These are phyloP conservation scores for Colletotrichum karsti DNA, from an alignment of 2,329 filamentous ascomycete genomes.

Conservation along the genomic window DNA sequence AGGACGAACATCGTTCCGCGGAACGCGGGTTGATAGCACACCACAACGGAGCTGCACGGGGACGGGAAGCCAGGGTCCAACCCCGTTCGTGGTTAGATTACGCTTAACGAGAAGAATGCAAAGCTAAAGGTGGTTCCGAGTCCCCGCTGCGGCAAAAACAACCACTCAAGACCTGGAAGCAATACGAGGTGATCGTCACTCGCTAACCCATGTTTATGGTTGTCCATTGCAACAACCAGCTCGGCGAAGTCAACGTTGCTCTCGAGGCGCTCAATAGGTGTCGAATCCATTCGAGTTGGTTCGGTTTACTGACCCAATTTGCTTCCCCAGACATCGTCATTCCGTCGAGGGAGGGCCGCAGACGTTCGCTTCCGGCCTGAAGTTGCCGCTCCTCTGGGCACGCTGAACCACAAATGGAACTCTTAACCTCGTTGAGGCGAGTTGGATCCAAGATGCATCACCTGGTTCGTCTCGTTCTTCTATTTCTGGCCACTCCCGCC, in stretches of 20 bases:
- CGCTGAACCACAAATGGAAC: neutral
- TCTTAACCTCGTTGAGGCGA: neutral
- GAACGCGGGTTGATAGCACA: neutral
- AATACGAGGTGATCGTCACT: slow-evolving; percentile 24
- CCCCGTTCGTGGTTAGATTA: neutral
- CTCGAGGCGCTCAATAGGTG: neutral
- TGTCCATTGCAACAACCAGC: neutral
- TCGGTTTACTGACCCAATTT: neutral
- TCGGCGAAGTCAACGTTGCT: neutral
- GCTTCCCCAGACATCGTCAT: neutral
- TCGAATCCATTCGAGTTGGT: neutral
- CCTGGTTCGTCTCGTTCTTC: neutral
- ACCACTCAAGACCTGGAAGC: neutral
- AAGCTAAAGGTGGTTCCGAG: neutral
- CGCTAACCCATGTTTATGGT: neutral
- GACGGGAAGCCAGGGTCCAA: neutral
- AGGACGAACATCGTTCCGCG: neutral
- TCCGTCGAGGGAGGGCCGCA: no score
- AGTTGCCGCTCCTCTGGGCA: neutral
- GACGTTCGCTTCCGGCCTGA: neutral
- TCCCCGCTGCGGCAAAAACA: slow-evolving; percentile 6
- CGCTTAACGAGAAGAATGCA: neutral
- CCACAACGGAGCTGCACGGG: neutral
- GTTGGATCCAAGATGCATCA: neutral
- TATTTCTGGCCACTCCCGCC: slow-evolving; percentile 1